Conservation (phyloP, 805 yeast species). For the Wickerhamiella dianesei region DNA sequence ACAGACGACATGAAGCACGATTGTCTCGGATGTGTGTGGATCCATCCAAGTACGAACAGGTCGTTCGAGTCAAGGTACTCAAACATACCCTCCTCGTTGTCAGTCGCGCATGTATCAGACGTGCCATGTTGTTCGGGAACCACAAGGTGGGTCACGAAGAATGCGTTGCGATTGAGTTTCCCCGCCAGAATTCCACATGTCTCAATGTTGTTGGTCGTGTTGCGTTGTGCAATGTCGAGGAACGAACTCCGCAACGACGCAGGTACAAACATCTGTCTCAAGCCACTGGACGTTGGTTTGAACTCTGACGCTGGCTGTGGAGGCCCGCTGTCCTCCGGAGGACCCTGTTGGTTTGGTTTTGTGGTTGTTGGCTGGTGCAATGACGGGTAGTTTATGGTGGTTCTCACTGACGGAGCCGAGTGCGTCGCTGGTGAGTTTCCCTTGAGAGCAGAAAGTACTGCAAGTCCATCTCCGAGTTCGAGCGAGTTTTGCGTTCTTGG, state of each 20-base stretch:
- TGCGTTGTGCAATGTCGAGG: slow-evolving; percentile 34
- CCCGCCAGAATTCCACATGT: slow-evolving; percentile 61
- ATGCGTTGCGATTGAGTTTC: slow-evolving; percentile 44
- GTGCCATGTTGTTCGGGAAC: slow-evolving; percentile 55
- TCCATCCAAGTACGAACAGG: slow-evolving; percentile 58
- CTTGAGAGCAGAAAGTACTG: background rate
- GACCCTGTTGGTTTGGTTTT: background rate
- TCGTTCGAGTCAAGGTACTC: slow-evolving; percentile 42
- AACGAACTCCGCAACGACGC: slow-evolving; percentile 31
- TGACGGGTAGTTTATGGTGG: background rate
- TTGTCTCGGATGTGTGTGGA: slow-evolving; percentile 63
- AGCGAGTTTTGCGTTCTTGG: no score
- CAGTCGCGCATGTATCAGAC: slow-evolving; percentile 47
- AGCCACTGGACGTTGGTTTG: background rate
- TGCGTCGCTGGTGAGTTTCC: background rate
- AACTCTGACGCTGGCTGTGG: background rate
- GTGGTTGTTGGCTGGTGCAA: background rate
- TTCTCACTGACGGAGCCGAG: background rate
- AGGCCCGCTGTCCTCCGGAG: background rate
- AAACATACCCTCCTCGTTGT: slow-evolving; percentile 45
- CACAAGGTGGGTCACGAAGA: slow-evolving; percentile 46
- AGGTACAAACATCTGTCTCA: slow-evolving; percentile 33
- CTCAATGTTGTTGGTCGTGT: slow-evolving; percentile 40
- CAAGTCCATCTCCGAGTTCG: background rate
- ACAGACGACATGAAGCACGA: slow-evolving; percentile 55